phyloP scores from a whole-genome alignment of 2,329 filamentous ascomycete genomes.

The Alternaria brassicae region DNA sequence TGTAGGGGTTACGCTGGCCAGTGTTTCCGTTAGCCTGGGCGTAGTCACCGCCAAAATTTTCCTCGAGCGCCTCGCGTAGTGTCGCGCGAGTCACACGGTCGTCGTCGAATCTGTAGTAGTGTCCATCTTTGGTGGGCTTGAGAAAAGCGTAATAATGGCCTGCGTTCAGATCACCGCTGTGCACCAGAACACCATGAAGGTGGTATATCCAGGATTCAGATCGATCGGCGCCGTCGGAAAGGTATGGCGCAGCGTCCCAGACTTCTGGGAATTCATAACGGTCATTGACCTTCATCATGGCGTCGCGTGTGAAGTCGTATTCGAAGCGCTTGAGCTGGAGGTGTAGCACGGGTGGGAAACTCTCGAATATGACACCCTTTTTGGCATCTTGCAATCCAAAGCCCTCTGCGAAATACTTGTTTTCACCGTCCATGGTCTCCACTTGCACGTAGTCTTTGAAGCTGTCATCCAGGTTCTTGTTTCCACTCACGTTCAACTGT shows the following conservation, averaged over 20 bases:
- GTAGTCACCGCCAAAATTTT: constrained; percentile 95
- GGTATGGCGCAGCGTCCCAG: constrained; percentile 84
- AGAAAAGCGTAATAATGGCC: constrained; percentile 98
- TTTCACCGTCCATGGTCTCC: constrained; percentile 96
- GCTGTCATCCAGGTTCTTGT: constrained; percentile 90
- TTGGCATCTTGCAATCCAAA: constrained; percentile 94
- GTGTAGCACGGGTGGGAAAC: constrained; percentile 92
- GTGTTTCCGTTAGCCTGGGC: constrained; percentile 63
- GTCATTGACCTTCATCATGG: constrained; percentile 99
- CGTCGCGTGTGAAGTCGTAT: constrained; percentile 93
- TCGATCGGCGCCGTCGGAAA: constrained; percentile 83
- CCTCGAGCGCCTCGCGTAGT: constrained; percentile 87
- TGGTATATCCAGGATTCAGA: constrained; percentile 92
- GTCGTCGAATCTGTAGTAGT: constrained; percentile 97
- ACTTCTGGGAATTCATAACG: constrained; percentile 87
- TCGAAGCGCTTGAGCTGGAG: constrained; percentile 97
- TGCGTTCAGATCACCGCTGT: constrained; percentile 95
- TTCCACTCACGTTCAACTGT: constrained; percentile 93
- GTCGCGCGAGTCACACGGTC: constrained; percentile 96
- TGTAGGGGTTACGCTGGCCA: constrained; percentile 69
- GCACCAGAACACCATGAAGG: constrained; percentile 92
- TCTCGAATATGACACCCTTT: constrained; percentile 97
- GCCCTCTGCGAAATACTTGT: constrained; percentile 94
- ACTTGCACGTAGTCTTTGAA: constrained; percentile 97
- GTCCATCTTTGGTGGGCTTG: constrained; percentile 86